Conservation (phyloP, 2,329 filamentous ascomycete genomes). For the Pyrenophora teres region DNA sequence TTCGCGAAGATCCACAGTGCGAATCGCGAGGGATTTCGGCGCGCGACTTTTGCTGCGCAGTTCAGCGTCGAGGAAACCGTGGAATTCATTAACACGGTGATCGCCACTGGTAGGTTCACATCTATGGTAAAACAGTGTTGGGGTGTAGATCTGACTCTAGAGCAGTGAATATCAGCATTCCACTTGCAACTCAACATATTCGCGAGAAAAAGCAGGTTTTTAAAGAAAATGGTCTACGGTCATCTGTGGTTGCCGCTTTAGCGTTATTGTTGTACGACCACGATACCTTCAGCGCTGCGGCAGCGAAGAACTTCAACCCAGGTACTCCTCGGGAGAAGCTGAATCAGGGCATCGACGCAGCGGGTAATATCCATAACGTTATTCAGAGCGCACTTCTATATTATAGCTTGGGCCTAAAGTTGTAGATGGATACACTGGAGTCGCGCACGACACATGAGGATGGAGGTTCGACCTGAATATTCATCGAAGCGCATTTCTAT, state of each 20-base stretch:
- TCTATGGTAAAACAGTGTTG: too few relatives aligned
- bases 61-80: conserved; percentile 13
- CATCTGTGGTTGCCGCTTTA: conserved; percentile 20
- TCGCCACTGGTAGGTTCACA: conserved; percentile 10
- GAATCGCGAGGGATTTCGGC: conserved; percentile 21
- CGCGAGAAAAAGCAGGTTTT: conserved; percentile 16
- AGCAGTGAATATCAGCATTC: conserved; percentile 21
- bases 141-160: too few relatives aligned
- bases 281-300: conserved; percentile 24
- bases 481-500: background rate
- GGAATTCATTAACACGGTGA: conserved; percentile 15
- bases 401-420: conserved; percentile 4
- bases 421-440: too few relatives aligned
- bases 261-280: conserved; percentile 21
- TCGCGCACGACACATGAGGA: background rate
- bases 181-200: conserved; percentile 12
- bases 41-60: conserved; percentile 14
- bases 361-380: conserved; percentile 23
- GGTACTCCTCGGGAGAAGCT: conserved; percentile 13
- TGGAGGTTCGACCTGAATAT: too few relatives aligned
- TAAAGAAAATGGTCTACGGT: conserved; percentile 12
- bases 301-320: conserved; percentile 12
- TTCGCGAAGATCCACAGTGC: conserved; percentile 25
- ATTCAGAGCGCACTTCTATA: conserved; percentile 19
- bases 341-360: conserved; percentile 14